phyloP scores from a whole-genome alignment of 768 basidiomycete genomes.

The Pulveroboletus sp. region DNA sequence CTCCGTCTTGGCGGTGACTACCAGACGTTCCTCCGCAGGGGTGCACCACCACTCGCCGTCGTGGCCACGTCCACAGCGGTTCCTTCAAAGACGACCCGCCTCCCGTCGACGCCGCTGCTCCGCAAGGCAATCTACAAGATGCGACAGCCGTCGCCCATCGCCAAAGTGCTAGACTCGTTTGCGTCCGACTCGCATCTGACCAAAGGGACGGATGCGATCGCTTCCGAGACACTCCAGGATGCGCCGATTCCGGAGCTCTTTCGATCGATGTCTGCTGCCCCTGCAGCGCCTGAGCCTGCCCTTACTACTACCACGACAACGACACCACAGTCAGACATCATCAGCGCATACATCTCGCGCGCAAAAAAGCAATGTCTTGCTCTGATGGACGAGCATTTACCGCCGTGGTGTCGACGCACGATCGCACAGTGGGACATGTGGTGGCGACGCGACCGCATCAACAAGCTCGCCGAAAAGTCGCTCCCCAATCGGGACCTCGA shows the following conservation, averaged over 20 bases:
- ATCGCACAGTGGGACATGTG: slow-evolving; percentile 35
- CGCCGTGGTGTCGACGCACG: slow-evolving; percentile 28
- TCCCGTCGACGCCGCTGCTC: slow-evolving; percentile 35
- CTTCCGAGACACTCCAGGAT: slow-evolving; percentile 31
- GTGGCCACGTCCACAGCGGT: slow-evolving; percentile 22
- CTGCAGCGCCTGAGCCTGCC: slow-evolving; percentile 12
- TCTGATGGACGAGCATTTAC: slow-evolving; percentile 26
- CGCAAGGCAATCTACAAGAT: slow-evolving; percentile 41
- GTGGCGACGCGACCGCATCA: slow-evolving; percentile 56
- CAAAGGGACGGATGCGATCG: slow-evolving; percentile 46
- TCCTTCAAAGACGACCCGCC: slow-evolving; percentile 28
- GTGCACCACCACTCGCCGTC: slow-evolving; percentile 31
- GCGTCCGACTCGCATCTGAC: slow-evolving; percentile 58
- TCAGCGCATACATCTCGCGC: background rate
- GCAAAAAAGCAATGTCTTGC: slow-evolving; percentile 5
- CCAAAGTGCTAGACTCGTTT: slow-evolving; percentile 50
- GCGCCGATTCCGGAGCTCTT: slow-evolving; percentile 48
- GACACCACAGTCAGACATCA: background rate
- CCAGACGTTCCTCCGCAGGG: slow-evolving; percentile 58
- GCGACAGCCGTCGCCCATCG: slow-evolving; percentile 44
- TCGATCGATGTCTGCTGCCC: slow-evolving; percentile 34
- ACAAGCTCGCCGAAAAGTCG: slow-evolving; percentile 49
- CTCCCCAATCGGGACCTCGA: slow-evolving; percentile 63
- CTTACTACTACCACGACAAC: background rate
- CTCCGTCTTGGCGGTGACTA: slow-evolving; percentile 66